These are phyloP conservation scores for Ceratocystis ficicola DNA, from an alignment of 2,329 filamentous ascomycete species.

Conservation along the genomic window DNA sequence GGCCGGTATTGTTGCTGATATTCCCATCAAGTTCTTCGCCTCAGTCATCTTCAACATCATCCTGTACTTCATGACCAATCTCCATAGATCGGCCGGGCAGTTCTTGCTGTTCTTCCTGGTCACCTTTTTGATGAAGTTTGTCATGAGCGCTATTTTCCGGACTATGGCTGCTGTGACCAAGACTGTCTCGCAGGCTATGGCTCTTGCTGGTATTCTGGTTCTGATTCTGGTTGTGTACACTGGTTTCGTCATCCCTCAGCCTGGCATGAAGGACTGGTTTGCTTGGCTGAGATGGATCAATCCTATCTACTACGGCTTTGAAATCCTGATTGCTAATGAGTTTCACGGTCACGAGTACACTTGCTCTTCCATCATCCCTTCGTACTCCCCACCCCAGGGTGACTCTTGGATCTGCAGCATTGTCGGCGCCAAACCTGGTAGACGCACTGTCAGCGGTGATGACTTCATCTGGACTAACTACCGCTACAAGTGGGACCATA, in stretches of 20 bases:
- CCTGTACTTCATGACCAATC: conserved; percentile 45
- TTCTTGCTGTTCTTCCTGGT: conserved; percentile 71
- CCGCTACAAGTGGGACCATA: conserved; percentile 43
- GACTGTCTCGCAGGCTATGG: conserved; percentile 49
- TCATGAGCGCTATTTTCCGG: conserved; percentile 66
- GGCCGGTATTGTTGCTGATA: conserved; percentile 42
- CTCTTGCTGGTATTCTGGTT: conserved; percentile 41
- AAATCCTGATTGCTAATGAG: conserved; percentile 61
- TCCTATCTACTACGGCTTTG: conserved; percentile 62
- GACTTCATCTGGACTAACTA: conserved; percentile 46
- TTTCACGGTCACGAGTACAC: conserved; percentile 43
- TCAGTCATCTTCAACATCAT: conserved; percentile 42
- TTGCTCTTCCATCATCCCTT: conserved; percentile 42
- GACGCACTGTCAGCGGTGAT: conserved; percentile 46
- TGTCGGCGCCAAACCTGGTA: conserved; percentile 43
- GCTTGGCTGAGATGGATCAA: conserved; percentile 67
- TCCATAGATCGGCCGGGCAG: conserved; percentile 45
- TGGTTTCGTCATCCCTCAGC: conserved; percentile 41
- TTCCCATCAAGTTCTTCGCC: conserved; percentile 45
- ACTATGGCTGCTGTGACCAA: conserved; percentile 59
- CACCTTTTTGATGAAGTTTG: conserved; percentile 53
- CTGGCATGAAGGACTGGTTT: conserved; percentile 59
- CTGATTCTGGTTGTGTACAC: conserved; percentile 50
- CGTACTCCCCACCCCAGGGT: conserved; percentile 34
- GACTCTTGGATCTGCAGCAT: conserved; percentile 42